Base-by-base conservation (phyloP, 2,329 filamentous ascomycete species). In the Neonectria coccinea region DNA sequence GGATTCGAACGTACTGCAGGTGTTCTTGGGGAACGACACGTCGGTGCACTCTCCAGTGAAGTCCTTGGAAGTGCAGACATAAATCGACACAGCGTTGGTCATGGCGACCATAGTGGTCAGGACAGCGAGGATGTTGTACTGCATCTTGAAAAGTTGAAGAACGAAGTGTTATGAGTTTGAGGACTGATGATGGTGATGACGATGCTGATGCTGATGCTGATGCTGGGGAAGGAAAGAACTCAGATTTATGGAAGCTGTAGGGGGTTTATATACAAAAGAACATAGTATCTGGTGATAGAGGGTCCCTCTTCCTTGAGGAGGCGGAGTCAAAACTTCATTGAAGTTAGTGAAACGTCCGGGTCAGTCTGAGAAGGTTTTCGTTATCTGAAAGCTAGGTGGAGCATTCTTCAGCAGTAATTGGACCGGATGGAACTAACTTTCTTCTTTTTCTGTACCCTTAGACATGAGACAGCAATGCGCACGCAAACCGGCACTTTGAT, bases 31-130 rank as follows among this genome's bases (percentile, higher is more conserved):
- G 18, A 45, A 45, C 18, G 42, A 12, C 42, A 45, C 42, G 18
- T 45, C 42, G 42, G n/a, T 45, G 42, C 42, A 45, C 22, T 45
- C 42, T 45, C 42, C 42, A 22, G 18, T 45, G 42, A 45, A 45
- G n/a, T 45, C 42, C 42, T 45, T 45, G 42, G 42, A 45, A 16
- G 42, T 45, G 20, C 42, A 45, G 42, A 45, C 41, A 22, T 45
- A 18, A 45, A 45, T 45, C 18, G 42, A 45, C 5, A 45, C 42
- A 18, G 42, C 42, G 18, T 18, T 18, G 42, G 42, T 45, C 42
- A 45, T 45, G 42, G 42, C 42, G 42, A 45, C 42, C 42, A 45
- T 45, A 22, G 42, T 45, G 42, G 42, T 22, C n/a, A 45, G 18
- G 18, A 45, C 9, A 45, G 42, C 42, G 42, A 45, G 42, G 42